Evolutionary conservation across 2,329 filamentous ascomycete genomes (phyloP).

Genomic region (Phymatotrichopsis omnivora): DNA sequence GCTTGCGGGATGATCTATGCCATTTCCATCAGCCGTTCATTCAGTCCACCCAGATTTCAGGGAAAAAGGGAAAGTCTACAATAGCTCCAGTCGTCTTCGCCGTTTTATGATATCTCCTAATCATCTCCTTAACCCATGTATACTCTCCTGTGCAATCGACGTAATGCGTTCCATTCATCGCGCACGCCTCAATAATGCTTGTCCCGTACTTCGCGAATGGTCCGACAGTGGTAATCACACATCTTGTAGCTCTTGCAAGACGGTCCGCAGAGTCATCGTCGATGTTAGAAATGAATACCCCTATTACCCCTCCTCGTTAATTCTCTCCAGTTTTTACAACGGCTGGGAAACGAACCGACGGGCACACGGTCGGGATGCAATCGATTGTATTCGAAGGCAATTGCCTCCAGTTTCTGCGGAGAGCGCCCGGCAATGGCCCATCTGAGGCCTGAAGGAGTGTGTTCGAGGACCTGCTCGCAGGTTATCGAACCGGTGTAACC

Average conservation of each 20-base stretch:
- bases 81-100: constrained; percentile 52
- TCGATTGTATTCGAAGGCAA: constrained; percentile 56
- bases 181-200: constrained; percentile 54
- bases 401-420: constrained; percentile 57
- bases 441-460: constrained; percentile 64
- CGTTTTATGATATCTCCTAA: constrained; percentile 49
- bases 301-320: no score
- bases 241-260: constrained; percentile 25
- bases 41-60: not conserved
- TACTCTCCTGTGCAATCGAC: constrained; percentile 57
- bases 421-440: constrained; percentile 86
- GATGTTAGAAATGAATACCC: constrained; percentile 27
- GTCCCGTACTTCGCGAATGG: constrained; percentile 53
- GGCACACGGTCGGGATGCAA: constrained; percentile 58
- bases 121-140: constrained; percentile 53
- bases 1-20: constrained; percentile 51
- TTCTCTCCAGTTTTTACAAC: not conserved
- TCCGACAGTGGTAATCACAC: constrained; percentile 29
- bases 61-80: constrained; percentile 36
- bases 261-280: constrained; percentile 26
- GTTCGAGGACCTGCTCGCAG: constrained; percentile 61
- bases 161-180: constrained; percentile 55
- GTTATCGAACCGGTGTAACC: constrained; percentile 77
- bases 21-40: no score
- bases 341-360: constrained; percentile 47